Conservation (phyloP, 306 rosid genomes). For the Quercus berberidifolia region DNA sequence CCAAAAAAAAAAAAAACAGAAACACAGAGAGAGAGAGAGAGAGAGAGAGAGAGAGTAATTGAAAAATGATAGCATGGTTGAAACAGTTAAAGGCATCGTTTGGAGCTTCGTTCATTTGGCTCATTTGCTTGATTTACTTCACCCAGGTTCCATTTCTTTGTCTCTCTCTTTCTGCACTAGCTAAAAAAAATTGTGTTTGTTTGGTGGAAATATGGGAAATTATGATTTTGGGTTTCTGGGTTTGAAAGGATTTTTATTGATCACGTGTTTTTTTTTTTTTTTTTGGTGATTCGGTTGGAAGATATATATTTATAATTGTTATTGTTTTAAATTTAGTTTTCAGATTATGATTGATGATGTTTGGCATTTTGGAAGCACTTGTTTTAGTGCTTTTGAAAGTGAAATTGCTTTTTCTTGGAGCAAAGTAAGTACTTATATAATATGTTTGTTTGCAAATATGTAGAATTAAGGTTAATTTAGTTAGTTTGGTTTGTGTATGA, state of each 20-base stretch:
- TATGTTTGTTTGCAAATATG: not conserved
- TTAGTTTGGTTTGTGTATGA: not conserved
- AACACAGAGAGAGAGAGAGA: not conserved
- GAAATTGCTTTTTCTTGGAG: not conserved
- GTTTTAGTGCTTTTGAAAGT: not conserved
- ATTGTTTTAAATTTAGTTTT: too few species aligned
- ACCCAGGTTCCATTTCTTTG: constrained; percentile 56
- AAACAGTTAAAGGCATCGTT: constrained; percentile 51
- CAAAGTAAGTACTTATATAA: not conserved
- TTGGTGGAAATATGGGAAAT: constrained; percentile 16
- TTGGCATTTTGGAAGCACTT: not conserved
- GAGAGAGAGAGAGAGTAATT: not conserved
- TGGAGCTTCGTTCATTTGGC: constrained; percentile 75
- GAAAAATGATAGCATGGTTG: constrained; percentile 63
- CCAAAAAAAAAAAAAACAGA: not conserved
- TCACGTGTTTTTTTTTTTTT: too few species aligned
- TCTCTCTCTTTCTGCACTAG: not conserved
- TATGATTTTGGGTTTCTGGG: not conserved
- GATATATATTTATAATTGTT: too few species aligned
- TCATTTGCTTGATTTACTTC: constrained; percentile 83
- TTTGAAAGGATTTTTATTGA: not conserved
- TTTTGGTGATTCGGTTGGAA: too few species aligned
- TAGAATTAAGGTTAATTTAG: not conserved
- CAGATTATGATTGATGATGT: not conserved
- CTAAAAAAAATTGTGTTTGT: not conserved